Percentiles rank a stretch among this genome's conserved stretches.
Conservation (phyloP, 148 eudicot genomes). For the Heliosperma pusillum region DNA sequence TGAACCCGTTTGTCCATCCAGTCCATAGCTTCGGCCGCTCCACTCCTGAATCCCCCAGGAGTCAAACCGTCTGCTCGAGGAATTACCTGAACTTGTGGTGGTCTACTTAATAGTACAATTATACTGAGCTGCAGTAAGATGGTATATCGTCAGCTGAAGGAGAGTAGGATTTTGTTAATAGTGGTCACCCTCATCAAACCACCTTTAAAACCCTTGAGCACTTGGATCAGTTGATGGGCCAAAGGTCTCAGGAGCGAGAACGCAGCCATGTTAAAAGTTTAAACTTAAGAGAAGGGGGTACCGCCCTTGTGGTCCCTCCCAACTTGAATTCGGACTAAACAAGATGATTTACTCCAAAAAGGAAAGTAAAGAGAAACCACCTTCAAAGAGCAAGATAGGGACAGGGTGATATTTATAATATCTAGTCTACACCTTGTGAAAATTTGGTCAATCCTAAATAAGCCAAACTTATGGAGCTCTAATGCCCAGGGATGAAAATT, state of each 20-base stretch:
- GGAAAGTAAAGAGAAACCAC: too few relatives aligned
- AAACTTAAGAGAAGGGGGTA: too few relatives aligned
- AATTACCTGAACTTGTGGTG: conserved; percentile 54
- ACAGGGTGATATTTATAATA: conserved; percentile 3
- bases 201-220: too few relatives aligned
- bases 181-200: too few relatives aligned
- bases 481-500: neutral
- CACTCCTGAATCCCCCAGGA: conserved; percentile 21
- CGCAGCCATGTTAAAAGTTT: too few relatives aligned
- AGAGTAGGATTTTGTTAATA: neutral
- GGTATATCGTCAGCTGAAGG: neutral
- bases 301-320: too few relatives aligned
- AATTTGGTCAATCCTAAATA: neutral
- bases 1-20: conserved; percentile 67
- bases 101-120: conserved; percentile 64
- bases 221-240: too few relatives aligned
- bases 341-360: too few relatives aligned
- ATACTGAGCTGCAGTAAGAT: conserved; percentile 66
- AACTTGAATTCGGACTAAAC: too few relatives aligned
- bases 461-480: neutral
- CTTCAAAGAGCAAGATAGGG: neutral
- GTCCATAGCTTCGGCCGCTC: conserved; percentile 41
- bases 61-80: conserved; percentile 22
- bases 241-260: too few relatives aligned
- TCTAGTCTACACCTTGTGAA: too few relatives aligned